These are phyloP conservation scores for Epichloe elymi DNA, from an alignment of 2,329 filamentous ascomycete species.

Conservation along the genomic window DNA sequence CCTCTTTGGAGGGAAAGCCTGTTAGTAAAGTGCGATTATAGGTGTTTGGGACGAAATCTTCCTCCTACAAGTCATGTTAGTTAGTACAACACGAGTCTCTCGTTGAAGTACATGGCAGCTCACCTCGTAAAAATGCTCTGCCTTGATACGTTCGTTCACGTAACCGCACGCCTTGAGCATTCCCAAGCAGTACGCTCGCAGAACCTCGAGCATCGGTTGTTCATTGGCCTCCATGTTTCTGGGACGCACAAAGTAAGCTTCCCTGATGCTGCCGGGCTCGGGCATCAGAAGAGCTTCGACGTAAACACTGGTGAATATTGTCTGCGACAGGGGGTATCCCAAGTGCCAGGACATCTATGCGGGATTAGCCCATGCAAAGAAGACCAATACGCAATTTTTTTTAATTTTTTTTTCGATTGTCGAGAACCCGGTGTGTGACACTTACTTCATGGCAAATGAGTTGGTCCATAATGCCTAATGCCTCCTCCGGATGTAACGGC, in stretches of 20 bases:
- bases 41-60: constrained; percentile 89
- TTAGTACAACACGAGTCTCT: background rate
- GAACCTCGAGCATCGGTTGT: constrained; percentile 44
- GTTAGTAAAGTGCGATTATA: constrained; percentile 70
- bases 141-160: constrained; percentile 63
- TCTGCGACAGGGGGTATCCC: constrained; percentile 91
- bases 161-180: constrained; percentile 71
- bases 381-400: background rate
- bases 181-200: constrained; percentile 77
- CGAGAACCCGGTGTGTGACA: background rate
- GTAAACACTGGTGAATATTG: constrained; percentile 84
- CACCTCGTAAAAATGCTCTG: constrained; percentile 87
- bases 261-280: constrained; percentile 46
- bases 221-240: constrained; percentile 15
- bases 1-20: constrained; percentile 41
- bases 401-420: background rate
- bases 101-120: background rate
- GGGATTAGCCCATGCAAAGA: background rate
- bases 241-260: constrained; percentile 48
- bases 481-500: constrained; percentile 59
- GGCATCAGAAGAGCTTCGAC: constrained; percentile 72
- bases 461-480: constrained; percentile 89
- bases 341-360: constrained; percentile 85
- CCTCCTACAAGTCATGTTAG: constrained; percentile 46
- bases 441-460: constrained; percentile 74